Base-by-base conservation (phyloP, 2,329 filamentous ascomycete species). In the Dichotomopilus funicola region DNA sequence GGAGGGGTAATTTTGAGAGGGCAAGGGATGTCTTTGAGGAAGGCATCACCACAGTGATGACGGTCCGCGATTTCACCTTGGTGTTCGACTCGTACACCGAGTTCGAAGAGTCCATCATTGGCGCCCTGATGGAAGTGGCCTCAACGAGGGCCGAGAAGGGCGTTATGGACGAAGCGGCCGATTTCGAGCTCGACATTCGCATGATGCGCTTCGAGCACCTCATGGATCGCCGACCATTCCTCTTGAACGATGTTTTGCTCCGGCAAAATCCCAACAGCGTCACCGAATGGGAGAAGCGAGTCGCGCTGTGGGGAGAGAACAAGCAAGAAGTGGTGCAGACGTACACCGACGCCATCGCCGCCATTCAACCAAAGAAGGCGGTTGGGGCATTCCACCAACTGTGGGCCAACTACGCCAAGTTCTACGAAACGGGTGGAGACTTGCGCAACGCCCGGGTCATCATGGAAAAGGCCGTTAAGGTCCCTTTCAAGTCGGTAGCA, bases 121-220 rank as follows among this genome's bases (percentile, higher is more conserved):
- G 89, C 11, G 86, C 86, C 48, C 78, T 97, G 64, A 95, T 99
- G 85, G 91, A 97, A 64, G 81, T 88, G 53, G 91, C 91, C 1
- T 87, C 90, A 6, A 73, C 75, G 49, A 86, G 91, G 44, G 85
- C 89, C n/a, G 86, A 90, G 51, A 88, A 91, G 66, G 89, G 87
- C 9, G 79, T 83, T 45, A 71, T 86, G 1, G 87, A 97, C 65
- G 85, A 92, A 61, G 85, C 91, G 59, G 88, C 91, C 9, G 94
- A 99, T 69, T 89, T 95, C 59, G 92, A 97, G 66, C 80, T 99
- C 35, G 95, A 99, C 69, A 90, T 97, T 63, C 85, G 91, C 50
- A 96, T 99, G 91, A 87, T 96, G 81, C 86, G 94, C 53, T 99
- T 99, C 65, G 94, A 99, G 71, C 91, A 96, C 66, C 79, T 99